Base-by-base conservation (phyloP, 1,284 basidiomycete genomes). In the Albatrellus sp. region DNA sequence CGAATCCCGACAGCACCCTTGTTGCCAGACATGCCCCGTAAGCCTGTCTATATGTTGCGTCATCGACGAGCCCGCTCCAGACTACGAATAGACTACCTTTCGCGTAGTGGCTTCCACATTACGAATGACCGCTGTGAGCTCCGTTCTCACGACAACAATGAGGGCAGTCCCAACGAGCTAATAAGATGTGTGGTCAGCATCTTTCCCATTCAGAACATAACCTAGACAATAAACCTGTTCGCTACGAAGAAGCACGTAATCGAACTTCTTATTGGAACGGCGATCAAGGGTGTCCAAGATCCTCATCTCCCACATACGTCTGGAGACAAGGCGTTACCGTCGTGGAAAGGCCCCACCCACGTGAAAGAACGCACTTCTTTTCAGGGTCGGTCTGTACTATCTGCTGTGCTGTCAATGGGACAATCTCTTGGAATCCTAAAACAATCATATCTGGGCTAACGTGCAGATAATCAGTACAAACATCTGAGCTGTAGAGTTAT, bases 401-500 rank as follows among this genome's bases (percentile, higher is more conserved):
- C 60, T 98, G 93, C 58, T 96, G 90, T 4, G 96, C 90, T 5
- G 90, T 97, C 36, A 99, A 73, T 33, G 91, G 91, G 0, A 99
- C 96, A 44, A 99, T 92, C 63, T 99, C 96, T 63, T 99, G 96
- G 57, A 99, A 97, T 1, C 88, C 90, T 29, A 97, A 66, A n/a
- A 81, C 81, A 57, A 94, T 82, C 47, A 97, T 77, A 59, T 96
- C 91, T 7, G 92, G 89, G 39, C 89, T 92, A 48, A 12, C 34
- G 37, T 35, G 5, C 11, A 17, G 2, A 12, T 20, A 14, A 10
- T 11, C 35, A 34, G 9, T 24, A 32, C 31, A 17, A 12, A 30
- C 16, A 11, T 10, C 14, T 39, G 24, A 39, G 37, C 5, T n/a
- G 12, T 46, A 17, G 46, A 39, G 32, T 19, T 14, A 40, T 14